Evolutionary conservation across 2,329 filamentous ascomycete species (phyloP).

Genomic region (Aspergillus ustus): DNA sequence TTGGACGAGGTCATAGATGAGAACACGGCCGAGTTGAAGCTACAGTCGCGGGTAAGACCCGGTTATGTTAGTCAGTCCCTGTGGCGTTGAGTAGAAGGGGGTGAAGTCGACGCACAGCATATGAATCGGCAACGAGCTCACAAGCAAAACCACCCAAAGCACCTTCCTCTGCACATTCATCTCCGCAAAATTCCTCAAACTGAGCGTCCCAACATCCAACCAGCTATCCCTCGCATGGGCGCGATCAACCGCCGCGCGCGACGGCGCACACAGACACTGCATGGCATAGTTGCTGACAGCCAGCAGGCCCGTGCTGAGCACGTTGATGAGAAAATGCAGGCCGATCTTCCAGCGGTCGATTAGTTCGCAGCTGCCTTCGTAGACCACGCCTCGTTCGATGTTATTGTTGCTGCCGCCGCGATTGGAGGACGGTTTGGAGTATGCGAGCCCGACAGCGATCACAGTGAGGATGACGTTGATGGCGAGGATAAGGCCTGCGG

Average conservation of each 20-base stretch:
- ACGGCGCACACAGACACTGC: constrained; percentile 40
- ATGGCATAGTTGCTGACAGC: constrained; percentile 42
- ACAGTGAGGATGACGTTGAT: neutral
- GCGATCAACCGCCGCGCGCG: constrained; percentile 35
- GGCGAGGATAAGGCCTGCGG: too few species aligned
- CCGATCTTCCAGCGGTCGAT: constrained; percentile 15
- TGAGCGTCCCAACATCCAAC: constrained; percentile 38
- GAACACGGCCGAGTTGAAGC: too few species aligned
- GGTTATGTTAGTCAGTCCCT: neutral
- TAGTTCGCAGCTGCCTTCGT: neutral
- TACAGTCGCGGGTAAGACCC: too few species aligned
- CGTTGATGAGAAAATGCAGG: constrained; percentile 41
- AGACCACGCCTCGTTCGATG: neutral
- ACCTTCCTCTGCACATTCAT: neutral
- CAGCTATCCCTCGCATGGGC: constrained; percentile 34
- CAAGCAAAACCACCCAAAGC: neutral
- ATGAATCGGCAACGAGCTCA: too few species aligned
- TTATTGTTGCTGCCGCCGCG: too few species aligned
- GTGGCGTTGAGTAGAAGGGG: too few species aligned
- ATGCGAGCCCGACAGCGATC: constrained; percentile 1
- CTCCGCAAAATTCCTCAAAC: constrained; percentile 29
- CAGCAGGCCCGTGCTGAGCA: constrained; percentile 38
- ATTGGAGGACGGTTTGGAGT: neutral
- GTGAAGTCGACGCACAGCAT: neutral
- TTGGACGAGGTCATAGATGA: too few species aligned